Percentiles rank a stretch among this genome's conserved stretches.
These are phyloP conservation scores for Coemansia sp. DNA, from an alignment of 371 early-diverging fungal species.

Conservation along the genomic window DNA sequence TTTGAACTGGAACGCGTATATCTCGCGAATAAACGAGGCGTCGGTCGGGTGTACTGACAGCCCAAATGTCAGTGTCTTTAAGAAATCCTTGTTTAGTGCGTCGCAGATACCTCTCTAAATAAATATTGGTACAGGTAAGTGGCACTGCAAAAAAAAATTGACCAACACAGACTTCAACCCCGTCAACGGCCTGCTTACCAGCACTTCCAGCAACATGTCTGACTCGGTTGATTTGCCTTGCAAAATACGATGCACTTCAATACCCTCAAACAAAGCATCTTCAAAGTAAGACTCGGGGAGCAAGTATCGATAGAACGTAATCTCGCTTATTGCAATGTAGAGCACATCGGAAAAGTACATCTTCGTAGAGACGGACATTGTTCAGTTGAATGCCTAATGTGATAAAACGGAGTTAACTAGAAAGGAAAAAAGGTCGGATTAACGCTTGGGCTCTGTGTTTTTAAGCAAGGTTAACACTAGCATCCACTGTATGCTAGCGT, in stretches of 20 bases:
- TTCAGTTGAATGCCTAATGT: not conserved
- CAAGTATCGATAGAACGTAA: slow-evolving; percentile 36
- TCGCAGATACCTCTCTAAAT: slow-evolving; percentile 22
- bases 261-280: slow-evolving; percentile 16
- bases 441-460: not conserved
- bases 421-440: not conserved
- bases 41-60: slow-evolving; percentile 18
- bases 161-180: too few relatives aligned
- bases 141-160: too few relatives aligned
- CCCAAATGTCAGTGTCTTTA: slow-evolving; percentile 33
- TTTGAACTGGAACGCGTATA: slow-evolving; percentile 37
- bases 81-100: slow-evolving; percentile 6
- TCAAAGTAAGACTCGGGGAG: slow-evolving; percentile 34
- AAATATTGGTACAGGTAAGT: not conserved
- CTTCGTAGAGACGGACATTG: slow-evolving; percentile 7
- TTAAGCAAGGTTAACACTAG: not conserved
- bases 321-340: slow-evolving; percentile 28
- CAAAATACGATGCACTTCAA: slow-evolving; percentile 13
- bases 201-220: slow-evolving; percentile 22
- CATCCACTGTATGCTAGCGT: slow-evolving; percentile 9
- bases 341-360: slow-evolving; percentile 20
- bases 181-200: slow-evolving; percentile 3
- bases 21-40: slow-evolving; percentile 32
- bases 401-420: not conserved
- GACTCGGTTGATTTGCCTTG: slow-evolving; percentile 30